Base-by-base conservation (phyloP, 2,329 filamentous ascomycete species). In the Trichothecium sympodiale region DNA sequence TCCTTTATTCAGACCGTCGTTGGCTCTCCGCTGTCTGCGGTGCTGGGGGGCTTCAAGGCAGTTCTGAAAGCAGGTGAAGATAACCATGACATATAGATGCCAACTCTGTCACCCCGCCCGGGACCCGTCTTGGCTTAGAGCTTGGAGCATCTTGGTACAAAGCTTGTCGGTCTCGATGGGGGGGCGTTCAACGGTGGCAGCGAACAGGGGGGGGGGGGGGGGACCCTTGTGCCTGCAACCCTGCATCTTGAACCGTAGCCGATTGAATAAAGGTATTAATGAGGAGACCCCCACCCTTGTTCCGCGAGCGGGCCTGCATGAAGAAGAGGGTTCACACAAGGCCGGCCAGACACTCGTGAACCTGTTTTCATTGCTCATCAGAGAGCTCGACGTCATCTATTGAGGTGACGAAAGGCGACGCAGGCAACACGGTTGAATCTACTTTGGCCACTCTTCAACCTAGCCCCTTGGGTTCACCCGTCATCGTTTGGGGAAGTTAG, bases 1-100 rank as follows among this genome's bases (percentile, higher is more conserved):
- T 34, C 91, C 91, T 44, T 83, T 76, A 10, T 54, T 52, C 8
- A 69, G 64, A 31, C 80, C 81, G 41, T 81, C 80, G 59, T 93
- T n/a, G 96, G 8, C 74, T 81, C 8, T 80, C 78, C 1, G 91
- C 96, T 12, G 70, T 71, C 65, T 96, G 89, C 96, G 3, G 91
- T 96, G 20, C 89, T 88, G 3, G 89, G 79, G 8, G 89, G 84
- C 71, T 96, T 96, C 76, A 96, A 96, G 13, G 77, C 88, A 5
- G 94, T 80, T 34, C 83, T 78, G 74, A 96, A 96, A n/a, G n/a
- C n/a, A n/a, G n/a, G n/a, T n/a, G 71, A 91, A 96, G 63, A 96
- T 86, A 40, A 80, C 81, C 27, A 85, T 84, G 39, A 89, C 91
- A 59, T 96, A 34, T 83, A 81, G 60, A 96, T 96, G 35, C 89